These are phyloP conservation scores for Tolypocladium ovalisporum DNA, from an alignment of 2,329 filamentous ascomycete species.

Conservation along the genomic window DNA sequence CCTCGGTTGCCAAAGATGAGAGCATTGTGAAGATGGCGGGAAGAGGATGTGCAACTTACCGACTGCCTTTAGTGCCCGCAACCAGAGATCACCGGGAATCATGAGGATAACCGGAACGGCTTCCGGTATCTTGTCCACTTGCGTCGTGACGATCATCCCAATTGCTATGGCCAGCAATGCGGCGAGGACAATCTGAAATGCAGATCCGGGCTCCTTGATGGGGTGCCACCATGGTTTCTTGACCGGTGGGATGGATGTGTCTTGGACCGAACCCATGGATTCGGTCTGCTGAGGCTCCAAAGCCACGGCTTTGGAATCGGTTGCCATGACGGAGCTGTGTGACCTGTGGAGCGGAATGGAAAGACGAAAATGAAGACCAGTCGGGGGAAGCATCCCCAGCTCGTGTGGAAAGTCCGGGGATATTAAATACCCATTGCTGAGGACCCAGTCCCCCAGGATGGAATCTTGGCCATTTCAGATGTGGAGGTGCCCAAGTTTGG, in stretches of 20 bases:
- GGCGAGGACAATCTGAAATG: not conserved
- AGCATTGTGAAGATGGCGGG: not conserved
- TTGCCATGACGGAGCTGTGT: not conserved
- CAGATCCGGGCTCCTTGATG: constrained; percentile 6
- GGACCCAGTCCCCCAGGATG: not conserved
- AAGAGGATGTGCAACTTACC: not conserved
- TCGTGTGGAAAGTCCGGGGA: not conserved
- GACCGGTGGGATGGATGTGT: not conserved
- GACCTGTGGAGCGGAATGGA: no score
- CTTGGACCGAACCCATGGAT: not conserved
- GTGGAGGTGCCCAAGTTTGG: not conserved
- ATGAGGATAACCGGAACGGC: not conserved
- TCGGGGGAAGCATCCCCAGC: not conserved
- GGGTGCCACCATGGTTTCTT: not conserved
- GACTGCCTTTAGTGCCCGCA: not conserved
- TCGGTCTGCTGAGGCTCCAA: not conserved
- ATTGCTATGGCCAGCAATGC: not conserved
- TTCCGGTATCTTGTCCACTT: not conserved
- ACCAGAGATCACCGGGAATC: not conserved
- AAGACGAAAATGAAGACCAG: not conserved
- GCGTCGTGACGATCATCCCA: not conserved
- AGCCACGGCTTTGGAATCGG: not conserved
- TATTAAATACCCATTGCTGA: not conserved
- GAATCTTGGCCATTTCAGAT: not conserved
- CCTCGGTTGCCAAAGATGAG: not conserved